Evolutionary conservation across 805 yeast genomes (phyloP).

Genomic region (Peterozyma toletana): DNA sequence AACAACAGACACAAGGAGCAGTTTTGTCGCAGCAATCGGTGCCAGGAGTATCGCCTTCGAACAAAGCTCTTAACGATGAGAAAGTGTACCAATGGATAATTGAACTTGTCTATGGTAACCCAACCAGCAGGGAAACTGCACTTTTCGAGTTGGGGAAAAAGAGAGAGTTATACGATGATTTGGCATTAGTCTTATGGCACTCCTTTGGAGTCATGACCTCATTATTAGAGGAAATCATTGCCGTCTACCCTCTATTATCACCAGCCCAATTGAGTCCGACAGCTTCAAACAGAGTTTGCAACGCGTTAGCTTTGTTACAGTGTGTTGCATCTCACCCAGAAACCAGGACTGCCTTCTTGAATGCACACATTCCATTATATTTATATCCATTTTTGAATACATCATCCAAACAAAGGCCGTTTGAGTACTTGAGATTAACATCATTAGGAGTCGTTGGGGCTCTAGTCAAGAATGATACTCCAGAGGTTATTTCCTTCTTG

Average conservation of each 20-base stretch:
- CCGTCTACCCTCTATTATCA: slow-evolving; percentile 82
- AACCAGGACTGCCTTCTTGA: slow-evolving; percentile 76
- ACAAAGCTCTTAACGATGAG: slow-evolving; percentile 59
- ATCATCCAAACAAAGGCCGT: slow-evolving; percentile 83
- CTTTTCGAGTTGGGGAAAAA: slow-evolving; percentile 87
- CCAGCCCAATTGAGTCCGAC: slow-evolving; percentile 83
- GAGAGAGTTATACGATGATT: slow-evolving; percentile 89
- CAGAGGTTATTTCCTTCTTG: slow-evolving; percentile 87
- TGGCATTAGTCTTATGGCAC: slow-evolving; percentile 90
- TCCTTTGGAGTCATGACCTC: slow-evolving; percentile 96
- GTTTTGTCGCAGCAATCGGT: slow-evolving; percentile 1
- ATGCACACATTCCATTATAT: slow-evolving; percentile 88
- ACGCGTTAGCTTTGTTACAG: slow-evolving; percentile 88
- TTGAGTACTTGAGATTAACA: slow-evolving; percentile 88
- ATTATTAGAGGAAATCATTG: slow-evolving; percentile 78
- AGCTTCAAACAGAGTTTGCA: slow-evolving; percentile 90
- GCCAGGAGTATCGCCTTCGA: slow-evolving; percentile 9
- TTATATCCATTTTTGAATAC: slow-evolving; percentile 92
- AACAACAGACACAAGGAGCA: slow-evolving; percentile 4
- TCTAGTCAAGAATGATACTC: slow-evolving; percentile 88
- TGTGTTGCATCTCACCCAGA: slow-evolving; percentile 96
- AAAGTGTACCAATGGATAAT: slow-evolving; percentile 86
- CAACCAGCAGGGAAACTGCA: slow-evolving; percentile 73
- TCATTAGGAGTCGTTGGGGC: slow-evolving; percentile 97
- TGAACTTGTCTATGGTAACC: slow-evolving; percentile 84